These are phyloP conservation scores for Ceratocystis ficicola DNA, from an alignment of 2,329 filamentous ascomycete species.

Conservation along the genomic window DNA sequence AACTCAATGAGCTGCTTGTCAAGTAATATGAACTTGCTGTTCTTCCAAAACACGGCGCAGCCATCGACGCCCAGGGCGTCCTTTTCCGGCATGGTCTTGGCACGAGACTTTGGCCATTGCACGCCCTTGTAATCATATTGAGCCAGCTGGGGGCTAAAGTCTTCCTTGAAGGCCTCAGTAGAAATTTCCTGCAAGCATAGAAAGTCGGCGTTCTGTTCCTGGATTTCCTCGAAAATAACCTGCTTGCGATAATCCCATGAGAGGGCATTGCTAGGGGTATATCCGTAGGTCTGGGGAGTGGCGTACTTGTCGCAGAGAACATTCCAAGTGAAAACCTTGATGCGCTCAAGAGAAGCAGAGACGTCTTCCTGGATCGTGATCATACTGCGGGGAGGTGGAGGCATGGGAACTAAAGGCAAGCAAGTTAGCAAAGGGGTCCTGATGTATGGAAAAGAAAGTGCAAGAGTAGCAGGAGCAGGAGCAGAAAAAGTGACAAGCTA, in stretches of 20 bases:
- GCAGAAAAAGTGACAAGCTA: not conserved
- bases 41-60: conserved; percentile 93
- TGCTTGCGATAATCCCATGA: conserved; percentile 78
- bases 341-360: conserved; percentile 49
- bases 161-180: conserved; percentile 80
- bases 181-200: conserved; percentile 91
- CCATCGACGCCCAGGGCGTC: conserved; percentile 87
- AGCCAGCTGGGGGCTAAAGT: conserved; percentile 75
- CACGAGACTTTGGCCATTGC: conserved; percentile 80
- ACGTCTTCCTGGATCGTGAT: conserved; percentile 63
- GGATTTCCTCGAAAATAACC: conserved; percentile 72
- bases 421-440: not conserved
- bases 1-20: conserved; percentile 95
- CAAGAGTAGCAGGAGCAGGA: not conserved
- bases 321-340: conserved; percentile 88
- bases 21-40: conserved; percentile 81
- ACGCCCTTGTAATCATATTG: conserved; percentile 86
- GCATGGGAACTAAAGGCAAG: conserved; percentile 51
- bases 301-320: conserved; percentile 91
- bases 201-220: conserved; percentile 70
- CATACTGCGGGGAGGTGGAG: conserved; percentile 64
- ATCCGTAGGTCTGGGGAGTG: conserved; percentile 73
- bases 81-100: conserved; percentile 81
- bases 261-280: conserved; percentile 70
- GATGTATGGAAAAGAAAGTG: not conserved